Evolutionary conservation across 164 flowering plant genomes (phyloP).

Genomic region (Vitis rupestris): DNA sequence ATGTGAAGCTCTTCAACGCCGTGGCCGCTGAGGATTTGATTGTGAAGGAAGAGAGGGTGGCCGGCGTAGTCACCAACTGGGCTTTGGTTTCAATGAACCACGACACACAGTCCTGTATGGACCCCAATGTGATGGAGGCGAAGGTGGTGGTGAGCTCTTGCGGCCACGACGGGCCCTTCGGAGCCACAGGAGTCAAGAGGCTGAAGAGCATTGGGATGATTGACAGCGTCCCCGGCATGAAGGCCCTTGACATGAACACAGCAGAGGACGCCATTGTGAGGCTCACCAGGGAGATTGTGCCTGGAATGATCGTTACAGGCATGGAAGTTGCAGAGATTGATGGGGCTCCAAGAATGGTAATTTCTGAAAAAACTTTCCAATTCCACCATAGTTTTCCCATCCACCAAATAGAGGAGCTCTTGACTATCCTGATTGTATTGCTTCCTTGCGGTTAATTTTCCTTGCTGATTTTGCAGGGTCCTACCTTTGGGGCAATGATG

Average conservation of each 20-base stretch:
- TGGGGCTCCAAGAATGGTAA: constrained; percentile 49
- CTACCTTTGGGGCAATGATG: constrained; percentile 96
- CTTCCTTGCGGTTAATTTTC: no score
- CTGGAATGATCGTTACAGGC: constrained; percentile 95
- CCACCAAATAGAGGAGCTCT: no score
- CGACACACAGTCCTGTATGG: constrained; percentile 96
- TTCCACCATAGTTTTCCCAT: no score
- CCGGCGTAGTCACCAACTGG: constrained; percentile 96
- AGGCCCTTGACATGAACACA: constrained; percentile 89
- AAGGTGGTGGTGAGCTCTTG: constrained; percentile 95
- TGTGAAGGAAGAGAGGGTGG: constrained; percentile 65
- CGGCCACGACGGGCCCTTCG: constrained; percentile 95
- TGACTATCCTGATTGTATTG: no score
- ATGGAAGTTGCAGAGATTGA: constrained; percentile 98
- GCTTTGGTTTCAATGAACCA: constrained; percentile 98
- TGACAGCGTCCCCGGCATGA: constrained; percentile 88
- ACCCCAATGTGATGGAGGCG: constrained; percentile 96
- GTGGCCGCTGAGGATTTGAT: constrained; percentile 96
- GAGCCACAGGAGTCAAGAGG: constrained; percentile 96
- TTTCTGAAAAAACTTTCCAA: background rate
- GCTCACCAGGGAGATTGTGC: constrained; percentile 87
- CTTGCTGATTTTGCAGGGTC: constrained; percentile 46
- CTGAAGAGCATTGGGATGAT: constrained; percentile 85
- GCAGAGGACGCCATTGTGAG: constrained; percentile 94
- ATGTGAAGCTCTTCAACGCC: constrained; percentile 91